phyloP scores from a whole-genome alignment of 2,329 filamentous ascomycete species.

The Celoporthe dispersa region DNA sequence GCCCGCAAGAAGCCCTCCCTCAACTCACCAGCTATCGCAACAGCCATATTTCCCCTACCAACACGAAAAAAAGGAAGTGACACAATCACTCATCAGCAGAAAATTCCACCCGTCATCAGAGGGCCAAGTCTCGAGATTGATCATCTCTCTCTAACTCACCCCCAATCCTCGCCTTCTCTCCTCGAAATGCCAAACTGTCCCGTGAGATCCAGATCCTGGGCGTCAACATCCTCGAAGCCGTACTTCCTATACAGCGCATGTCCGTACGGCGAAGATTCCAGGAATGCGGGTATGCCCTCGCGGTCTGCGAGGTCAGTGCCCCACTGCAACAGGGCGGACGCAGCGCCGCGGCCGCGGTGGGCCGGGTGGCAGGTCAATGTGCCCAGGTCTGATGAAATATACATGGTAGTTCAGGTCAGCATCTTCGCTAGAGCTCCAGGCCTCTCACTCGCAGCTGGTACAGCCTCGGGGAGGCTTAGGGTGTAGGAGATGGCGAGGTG shows the following conservation, averaged over 20 bases:
- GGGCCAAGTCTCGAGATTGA: background rate
- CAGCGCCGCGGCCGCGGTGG: conserved; percentile 36
- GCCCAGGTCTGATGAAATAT: conserved; percentile 26
- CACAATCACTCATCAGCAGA: background rate
- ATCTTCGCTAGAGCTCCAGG: background rate
- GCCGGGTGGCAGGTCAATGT: conserved; percentile 33
- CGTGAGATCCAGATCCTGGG: conserved; percentile 33
- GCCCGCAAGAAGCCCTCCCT: background rate
- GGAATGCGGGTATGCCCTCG: conserved; percentile 33
- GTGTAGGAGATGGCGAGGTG: no score
- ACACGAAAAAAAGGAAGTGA: background rate
- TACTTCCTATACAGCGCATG: conserved; percentile 36
- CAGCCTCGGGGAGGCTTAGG: no score
- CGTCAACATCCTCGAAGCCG: conserved; percentile 36
- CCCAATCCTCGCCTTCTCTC: background rate
- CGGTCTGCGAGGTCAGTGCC: conserved; percentile 36
- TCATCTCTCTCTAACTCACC: background rate
- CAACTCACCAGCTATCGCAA: background rate
- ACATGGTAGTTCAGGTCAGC: background rate
- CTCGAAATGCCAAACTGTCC: conserved; percentile 29
- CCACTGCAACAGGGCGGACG: conserved; percentile 35
- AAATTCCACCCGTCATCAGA: background rate
- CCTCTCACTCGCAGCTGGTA: no score
- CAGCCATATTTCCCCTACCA: background rate
- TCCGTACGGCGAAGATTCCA: conserved; percentile 37